Base-by-base conservation (phyloP, 2,329 filamentous ascomycete genomes). In the Seiridium unicorne region DNA sequence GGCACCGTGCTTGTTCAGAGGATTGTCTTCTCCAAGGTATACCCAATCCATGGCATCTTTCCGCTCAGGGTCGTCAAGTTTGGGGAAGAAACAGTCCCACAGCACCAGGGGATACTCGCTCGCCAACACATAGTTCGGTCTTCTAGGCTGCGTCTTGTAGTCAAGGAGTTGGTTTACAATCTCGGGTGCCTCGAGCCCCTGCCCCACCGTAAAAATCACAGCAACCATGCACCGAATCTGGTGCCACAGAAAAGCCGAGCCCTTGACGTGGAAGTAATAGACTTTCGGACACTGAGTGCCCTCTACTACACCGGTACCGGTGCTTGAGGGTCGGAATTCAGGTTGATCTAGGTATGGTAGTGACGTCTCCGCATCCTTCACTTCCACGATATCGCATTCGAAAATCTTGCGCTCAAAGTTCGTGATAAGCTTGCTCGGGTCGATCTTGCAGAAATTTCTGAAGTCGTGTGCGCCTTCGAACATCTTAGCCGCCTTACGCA, bases 171-270 rank as follows among this genome's bases (percentile, higher is more conserved):
- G 81, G 56, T 86, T 81, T 48, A 98, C 81, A 11, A 98, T 77
- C 0, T 84, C 84, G 0, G 93, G 90, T 35, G 81, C 72, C 73
- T 99, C 95, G 13, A 96, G 84, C 0, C 92, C 88, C 76, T 99
- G 95, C 35, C 92, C 95, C 7, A 98, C 88, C 9, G 95, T 81
- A 79, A 99, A 98, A n/a, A 99, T 80, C 5, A 98, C 81, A 13
- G 89, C 86, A n/a, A 96, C 88, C 86, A 99, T 93, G 78, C 94
- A 92, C 32, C 95, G 88, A 66, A 99, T 96, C 77, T 99, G 95
- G 77, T 99, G 95, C 95, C 95, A 99, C 51, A 99, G 78, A 75
- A 99, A 99, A 1, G 93, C 95, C 6, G 90, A 93, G 26, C 95
- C 95, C 66, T 93, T 87, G 46, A 99, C 87, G 60, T 89, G 89